Base-by-base conservation (phyloP, 2,329 filamentous ascomycete species). In the Fusarium globosum region DNA sequence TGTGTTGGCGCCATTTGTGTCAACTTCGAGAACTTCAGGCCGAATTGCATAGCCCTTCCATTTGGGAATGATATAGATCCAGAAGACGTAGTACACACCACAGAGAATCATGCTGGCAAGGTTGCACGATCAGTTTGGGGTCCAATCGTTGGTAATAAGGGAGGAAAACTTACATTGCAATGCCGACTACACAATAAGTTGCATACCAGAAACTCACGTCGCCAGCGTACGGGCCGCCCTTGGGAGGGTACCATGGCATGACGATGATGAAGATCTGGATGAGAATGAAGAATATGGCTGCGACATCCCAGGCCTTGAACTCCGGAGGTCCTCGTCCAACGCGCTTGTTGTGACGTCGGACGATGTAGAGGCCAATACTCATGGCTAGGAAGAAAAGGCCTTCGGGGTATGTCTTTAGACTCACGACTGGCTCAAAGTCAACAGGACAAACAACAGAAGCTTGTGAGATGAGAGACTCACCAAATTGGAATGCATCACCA, bases 131-230 rank as follows among this genome's bases (percentile, higher is more conserved):
- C 4, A 66, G 23, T 9, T 23, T 20, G 2, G 4, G 10, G 1
- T 23, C 6, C 21, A 36, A 1, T 2, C 8, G 2, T 6, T 26
- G 4, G 8, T 7, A 16, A 13, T 0, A 9, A 45, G 8, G 20
- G 16, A 30, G 7, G 16, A 20, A 6, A 23, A 88, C 88, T 84
- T 83, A 91, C 88, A 93, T 86, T 28, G 80, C 90, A 65, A 94
- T 86, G 1, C 92, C 91, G 1, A 89, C 87, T 1, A 90, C 88
- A 23, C 88, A 87, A 73, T 94, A 94, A 0, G 92, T 93, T 3
- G 86, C 92, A 71, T 94, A 94, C 89, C 90, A 94, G 80, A 94
- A 94, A 59, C 88, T 91, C 4, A 93, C 91, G 59, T 91, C 88
- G 0, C 91, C 92, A 0, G 87, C 89, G 48, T 87, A 86, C 0